Evolutionary conservation across 2,329 filamentous ascomycete species (phyloP), one percentile per base, ranked within the genome.

Genomic region (Cercospora sp.): DNA sequence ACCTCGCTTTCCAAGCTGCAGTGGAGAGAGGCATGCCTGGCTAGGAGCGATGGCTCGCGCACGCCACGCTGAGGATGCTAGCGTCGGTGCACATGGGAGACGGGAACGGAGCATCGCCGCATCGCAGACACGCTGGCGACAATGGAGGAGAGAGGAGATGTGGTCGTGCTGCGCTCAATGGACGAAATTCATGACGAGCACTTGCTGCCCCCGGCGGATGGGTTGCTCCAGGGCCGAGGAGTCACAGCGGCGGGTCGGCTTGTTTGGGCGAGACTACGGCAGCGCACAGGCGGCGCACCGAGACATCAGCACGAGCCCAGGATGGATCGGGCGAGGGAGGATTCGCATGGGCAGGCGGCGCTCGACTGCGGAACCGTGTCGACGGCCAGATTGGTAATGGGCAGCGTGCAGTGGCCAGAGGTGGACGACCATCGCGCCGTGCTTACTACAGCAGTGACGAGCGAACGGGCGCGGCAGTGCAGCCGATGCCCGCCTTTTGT

Each of bases 81-180:
- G 64, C 51, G 42, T 60, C 26, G 53, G 42, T 45, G 53, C 40
- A 33, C 68, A 64, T 61, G 68, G 64, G 64, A 42, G 64, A 69
- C 70, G 59, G 63, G 68, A 62, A 65, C 59, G 69, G 66, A 76
- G 74, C 75, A 76, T 76, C 66, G 72, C 74, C 70, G 73, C 71
- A 74, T 75, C 18, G 65, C 71, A 62, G 51, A 64, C 40, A 53
- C 28, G 55, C 40, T 8, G 45, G 42, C 40, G 18, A 51, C 4
- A 23, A 12, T 31, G 53, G 13, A 58, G 53, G 28, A 16, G 16
- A 3, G 23, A 9, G 28, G 23, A 31, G 53, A 28, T 16, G 28
- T 57, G 53, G 23, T 57, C 9, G 53, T 30, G 53, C 53, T 16
- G 53, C 53, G 30, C 13, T 33, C 53, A 58, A 31, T 57, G 53